A percentile compares a stretch with the other conserved stretches of the same genome.
Conservation (phyloP, 2,329 filamentous ascomycete species). For the Rhinocladiella mackenziei region DNA sequence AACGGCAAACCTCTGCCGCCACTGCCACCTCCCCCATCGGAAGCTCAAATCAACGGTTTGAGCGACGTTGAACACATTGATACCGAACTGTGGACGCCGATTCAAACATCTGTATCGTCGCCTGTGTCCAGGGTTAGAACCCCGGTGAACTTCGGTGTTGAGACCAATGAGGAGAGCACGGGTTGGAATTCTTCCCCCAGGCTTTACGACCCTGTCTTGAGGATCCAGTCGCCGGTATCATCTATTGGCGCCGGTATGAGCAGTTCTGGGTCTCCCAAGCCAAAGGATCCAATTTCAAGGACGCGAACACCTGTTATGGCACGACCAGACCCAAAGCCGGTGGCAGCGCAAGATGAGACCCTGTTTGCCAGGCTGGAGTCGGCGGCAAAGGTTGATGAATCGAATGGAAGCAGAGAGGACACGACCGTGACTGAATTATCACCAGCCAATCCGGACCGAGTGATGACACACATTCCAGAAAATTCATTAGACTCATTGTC, state of each 20-base stretch:
- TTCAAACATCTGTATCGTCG: slow-evolving; percentile 17
- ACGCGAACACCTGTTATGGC: not conserved
- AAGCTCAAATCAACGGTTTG: slow-evolving; percentile 13
- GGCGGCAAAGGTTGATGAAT: too few species aligned
- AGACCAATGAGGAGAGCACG: slow-evolving; percentile 54
- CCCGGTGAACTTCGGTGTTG: slow-evolving; percentile 58
- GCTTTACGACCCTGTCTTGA: slow-evolving; percentile 1
- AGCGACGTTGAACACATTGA: slow-evolving; percentile 19
- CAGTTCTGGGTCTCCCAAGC: slow-evolving; percentile 3
- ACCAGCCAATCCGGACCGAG: not conserved
- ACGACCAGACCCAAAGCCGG: not conserved
- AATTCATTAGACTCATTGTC: slow-evolving; percentile 9
- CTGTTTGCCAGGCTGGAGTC: too few species aligned
- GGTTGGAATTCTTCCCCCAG: slow-evolving; percentile 41
- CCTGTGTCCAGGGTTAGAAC: slow-evolving; percentile 35
- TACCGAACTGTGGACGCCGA: slow-evolving; percentile 23
- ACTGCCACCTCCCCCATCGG: not conserved
- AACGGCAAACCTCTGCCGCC: slow-evolving; percentile 47
- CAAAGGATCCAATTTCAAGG: slow-evolving; percentile 7
- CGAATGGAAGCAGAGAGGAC: too few species aligned
- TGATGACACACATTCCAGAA: too few species aligned
- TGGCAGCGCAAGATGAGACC: too few species aligned
- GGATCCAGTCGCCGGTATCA: too few species aligned
- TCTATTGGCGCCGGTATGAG: too few species aligned
- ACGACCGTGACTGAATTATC: not conserved